These are phyloP conservation scores for Cystoderma amianthinum DNA, from an alignment of 768 basidiomycete genomes.

Conservation along the genomic window DNA sequence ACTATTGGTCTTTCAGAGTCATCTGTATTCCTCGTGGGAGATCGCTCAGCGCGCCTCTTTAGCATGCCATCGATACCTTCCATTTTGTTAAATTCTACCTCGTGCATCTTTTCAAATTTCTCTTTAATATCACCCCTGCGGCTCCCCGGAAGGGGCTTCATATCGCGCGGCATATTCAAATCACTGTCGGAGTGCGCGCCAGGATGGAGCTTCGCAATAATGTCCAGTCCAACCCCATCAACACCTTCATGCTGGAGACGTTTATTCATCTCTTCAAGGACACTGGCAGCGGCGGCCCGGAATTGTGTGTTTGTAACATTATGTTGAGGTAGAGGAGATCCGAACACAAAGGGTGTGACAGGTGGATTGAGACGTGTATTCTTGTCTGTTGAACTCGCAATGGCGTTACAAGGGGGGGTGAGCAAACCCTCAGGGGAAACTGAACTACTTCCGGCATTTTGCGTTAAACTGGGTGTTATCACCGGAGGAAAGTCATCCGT, in stretches of 20 bases:
- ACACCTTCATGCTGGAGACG: conserved; percentile 56
- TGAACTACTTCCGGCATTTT: background rate
- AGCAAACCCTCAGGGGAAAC: background rate
- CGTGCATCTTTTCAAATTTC: conserved; percentile 56
- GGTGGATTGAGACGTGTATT: background rate
- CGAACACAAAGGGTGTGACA: conserved; percentile 63
- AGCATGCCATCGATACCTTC: conserved; percentile 54
- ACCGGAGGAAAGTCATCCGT: conserved; percentile 20
- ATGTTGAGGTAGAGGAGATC: conserved; percentile 64
- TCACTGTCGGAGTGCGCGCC: conserved; percentile 13
- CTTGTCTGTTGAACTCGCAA: conserved; percentile 12
- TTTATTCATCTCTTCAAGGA: conserved; percentile 79
- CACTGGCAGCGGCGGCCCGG: conserved; percentile 54
- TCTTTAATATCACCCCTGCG: conserved; percentile 22
- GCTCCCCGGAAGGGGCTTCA: conserved; percentile 21
- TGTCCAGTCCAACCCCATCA: conserved; percentile 33
- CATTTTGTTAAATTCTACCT: conserved; percentile 68
- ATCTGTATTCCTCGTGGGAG: conserved; percentile 10
- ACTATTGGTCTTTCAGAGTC: conserved; percentile 16
- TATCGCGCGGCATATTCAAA: conserved; percentile 12
- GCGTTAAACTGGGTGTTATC: conserved; percentile 6
- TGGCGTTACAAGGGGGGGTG: background rate
- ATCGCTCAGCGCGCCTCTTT: conserved; percentile 19
- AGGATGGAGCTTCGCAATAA: conserved; percentile 37
- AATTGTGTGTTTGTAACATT: conserved; percentile 62